Evolutionary conservation across 768 basidiomycete genomes (phyloP).

Genomic region (Tulasnella sp.): DNA sequence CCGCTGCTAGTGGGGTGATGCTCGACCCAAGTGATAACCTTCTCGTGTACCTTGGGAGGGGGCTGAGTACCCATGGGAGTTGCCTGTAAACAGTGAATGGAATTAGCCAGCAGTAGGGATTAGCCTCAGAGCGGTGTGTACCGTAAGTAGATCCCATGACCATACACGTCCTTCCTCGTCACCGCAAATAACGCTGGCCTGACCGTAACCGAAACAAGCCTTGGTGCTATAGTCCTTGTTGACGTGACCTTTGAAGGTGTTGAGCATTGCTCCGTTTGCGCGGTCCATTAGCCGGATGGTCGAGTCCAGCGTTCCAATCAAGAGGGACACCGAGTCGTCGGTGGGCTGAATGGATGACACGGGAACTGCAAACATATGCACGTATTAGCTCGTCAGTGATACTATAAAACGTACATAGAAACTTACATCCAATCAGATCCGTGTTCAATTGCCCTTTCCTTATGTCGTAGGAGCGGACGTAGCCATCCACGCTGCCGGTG

Average conservation of each 20-base stretch:
- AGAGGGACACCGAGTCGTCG: slow-evolving; percentile 74
- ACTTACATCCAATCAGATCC: slow-evolving; percentile 89
- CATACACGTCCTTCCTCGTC: slow-evolving; percentile 89
- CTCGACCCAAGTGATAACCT: slow-evolving; percentile 90
- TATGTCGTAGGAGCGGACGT: slow-evolving; percentile 91
- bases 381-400: not conserved
- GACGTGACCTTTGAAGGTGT: slow-evolving; percentile 78
- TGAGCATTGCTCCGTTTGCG: slow-evolving; percentile 77
- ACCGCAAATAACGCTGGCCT: slow-evolving; percentile 80
- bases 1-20: slow-evolving; percentile 79
- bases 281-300: slow-evolving; percentile 86
- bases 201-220: slow-evolving; percentile 80
- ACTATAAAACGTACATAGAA: not conserved
- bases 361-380: slow-evolving; percentile 60
- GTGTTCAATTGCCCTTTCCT: slow-evolving; percentile 88
- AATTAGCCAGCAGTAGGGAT: slow-evolving; percentile 29
- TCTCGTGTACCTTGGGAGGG: slow-evolving; percentile 77
- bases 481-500: slow-evolving; percentile 88
- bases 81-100: slow-evolving; percentile 54
- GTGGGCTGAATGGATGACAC: slow-evolving; percentile 83
- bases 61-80: slow-evolving; percentile 67
- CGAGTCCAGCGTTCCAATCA: slow-evolving; percentile 83
- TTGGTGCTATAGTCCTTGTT: slow-evolving; percentile 78
- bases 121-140: slow-evolving; percentile 48
- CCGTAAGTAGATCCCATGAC: slow-evolving; percentile 93